Conservation (phyloP, 345 rosid genomes). For the Sonneratia alba region DNA sequence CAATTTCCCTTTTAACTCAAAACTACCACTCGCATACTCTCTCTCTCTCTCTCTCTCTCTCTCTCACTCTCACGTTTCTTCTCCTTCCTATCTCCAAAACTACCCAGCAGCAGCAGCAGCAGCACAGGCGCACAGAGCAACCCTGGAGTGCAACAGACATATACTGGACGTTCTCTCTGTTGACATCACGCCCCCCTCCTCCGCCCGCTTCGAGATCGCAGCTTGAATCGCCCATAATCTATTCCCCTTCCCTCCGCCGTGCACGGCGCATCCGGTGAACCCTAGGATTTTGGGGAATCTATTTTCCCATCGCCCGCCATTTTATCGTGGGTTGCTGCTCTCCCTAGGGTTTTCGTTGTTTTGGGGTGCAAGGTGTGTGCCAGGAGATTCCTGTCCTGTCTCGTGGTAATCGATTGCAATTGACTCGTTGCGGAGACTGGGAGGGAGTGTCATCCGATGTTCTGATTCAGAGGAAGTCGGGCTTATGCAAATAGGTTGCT, state of each 20-base stretch:
- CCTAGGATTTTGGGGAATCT: constrained; percentile 5
- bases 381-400: not conserved
- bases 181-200: too few species aligned
- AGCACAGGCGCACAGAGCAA: not conserved
- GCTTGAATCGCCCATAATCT: not conserved
- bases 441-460: not conserved
- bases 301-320: not conserved
- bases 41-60: not conserved
- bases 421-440: not conserved
- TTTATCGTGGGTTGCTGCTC: not conserved
- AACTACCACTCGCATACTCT: not conserved
- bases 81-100: not conserved
- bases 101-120: not conserved
- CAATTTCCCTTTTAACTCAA: not conserved
- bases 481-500: not conserved
- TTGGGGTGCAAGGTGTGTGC: not conserved
- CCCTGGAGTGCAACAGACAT: not conserved
- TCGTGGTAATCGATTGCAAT: not conserved
- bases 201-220: not conserved
- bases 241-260: not conserved
- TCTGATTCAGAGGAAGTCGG: not conserved
- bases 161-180: not conserved
- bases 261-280: not conserved
- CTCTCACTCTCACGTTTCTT: not conserved
- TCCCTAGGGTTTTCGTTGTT: not conserved